Conservation (phyloP, 2,329 filamentous ascomycete species). For the Penicillium palitans region DNA sequence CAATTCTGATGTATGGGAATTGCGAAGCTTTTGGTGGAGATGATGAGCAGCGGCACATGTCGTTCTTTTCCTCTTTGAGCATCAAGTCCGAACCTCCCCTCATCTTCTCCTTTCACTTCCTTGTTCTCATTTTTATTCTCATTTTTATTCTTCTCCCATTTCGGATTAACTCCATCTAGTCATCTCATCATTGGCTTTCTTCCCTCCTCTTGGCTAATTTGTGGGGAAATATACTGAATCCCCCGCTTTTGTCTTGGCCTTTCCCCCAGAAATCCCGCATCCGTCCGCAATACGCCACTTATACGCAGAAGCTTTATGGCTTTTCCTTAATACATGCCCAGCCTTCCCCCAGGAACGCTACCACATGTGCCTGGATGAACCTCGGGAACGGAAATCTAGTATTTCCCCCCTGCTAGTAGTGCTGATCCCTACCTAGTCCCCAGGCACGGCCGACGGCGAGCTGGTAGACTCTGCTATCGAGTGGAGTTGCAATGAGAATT, state of each 20-base stretch:
- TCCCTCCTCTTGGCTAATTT: background rate
- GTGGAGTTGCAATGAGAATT: slow-evolving; percentile 6
- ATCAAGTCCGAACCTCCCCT: slow-evolving; percentile 6
- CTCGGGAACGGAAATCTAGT: slow-evolving; percentile 1
- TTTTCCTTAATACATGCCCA: background rate
- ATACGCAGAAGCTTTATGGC: slow-evolving; percentile 1
- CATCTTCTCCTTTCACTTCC: background rate
- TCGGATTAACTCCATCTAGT: background rate
- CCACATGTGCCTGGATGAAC: slow-evolving; percentile 10
- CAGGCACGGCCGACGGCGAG: slow-evolving; percentile 1
- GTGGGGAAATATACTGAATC: background rate
- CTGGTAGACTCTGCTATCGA: background rate
- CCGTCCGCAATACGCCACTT: slow-evolving; percentile 1
- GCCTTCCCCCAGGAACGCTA: background rate
- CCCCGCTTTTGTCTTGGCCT: slow-evolving; percentile 3
- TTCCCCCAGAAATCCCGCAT: slow-evolving; percentile 4
- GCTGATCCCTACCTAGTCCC: slow-evolving; percentile 8
- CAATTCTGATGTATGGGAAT: background rate
- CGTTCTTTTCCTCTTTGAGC: slow-evolving; percentile 4
- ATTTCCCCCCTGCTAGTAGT: background rate
- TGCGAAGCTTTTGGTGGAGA: slow-evolving; percentile 1
- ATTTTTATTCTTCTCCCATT: no score
- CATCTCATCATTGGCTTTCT: slow-evolving; percentile 1
- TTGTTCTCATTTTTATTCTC: background rate
- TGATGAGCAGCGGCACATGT: background rate